Evolutionary conservation across 306 rosid genomes (phyloP).

Genomic region (Cotoneaster glaucophyllus): DNA sequence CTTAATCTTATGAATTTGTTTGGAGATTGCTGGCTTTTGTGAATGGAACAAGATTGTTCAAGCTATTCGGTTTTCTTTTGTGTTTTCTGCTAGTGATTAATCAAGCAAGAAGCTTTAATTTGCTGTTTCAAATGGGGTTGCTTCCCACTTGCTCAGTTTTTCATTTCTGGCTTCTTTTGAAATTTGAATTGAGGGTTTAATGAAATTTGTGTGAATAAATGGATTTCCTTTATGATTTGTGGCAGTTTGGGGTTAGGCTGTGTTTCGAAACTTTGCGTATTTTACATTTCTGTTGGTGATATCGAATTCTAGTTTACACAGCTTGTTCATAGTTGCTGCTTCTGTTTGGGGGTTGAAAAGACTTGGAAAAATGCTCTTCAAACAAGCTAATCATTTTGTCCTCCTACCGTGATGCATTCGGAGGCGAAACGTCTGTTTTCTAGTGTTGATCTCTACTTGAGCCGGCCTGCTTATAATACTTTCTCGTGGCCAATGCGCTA

Average conservation of each 20-base stretch:
- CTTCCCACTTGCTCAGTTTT: not conserved
- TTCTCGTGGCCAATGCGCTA: not conserved
- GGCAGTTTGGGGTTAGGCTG: not conserved
- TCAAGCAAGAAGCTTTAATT: conserved; percentile 1
- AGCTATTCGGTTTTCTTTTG: not conserved
- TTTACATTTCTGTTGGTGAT: not conserved
- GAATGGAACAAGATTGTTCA: not conserved
- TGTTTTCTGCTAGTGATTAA: not conserved
- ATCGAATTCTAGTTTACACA: not conserved
- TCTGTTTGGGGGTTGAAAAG: not conserved
- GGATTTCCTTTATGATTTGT: not conserved
- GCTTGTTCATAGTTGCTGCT: not conserved
- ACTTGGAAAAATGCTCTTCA: not conserved
- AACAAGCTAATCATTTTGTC: not conserved
- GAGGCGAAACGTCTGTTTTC: not conserved
- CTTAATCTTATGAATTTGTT: not conserved
- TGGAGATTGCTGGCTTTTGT: not conserved
- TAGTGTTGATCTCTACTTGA: not conserved
- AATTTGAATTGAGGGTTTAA: not conserved
- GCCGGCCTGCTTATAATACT: not conserved
- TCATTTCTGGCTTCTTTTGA: not conserved
- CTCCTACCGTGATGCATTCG: not conserved
- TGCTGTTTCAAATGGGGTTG: not conserved
- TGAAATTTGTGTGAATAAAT: no score
- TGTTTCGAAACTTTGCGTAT: not conserved